Evolutionary conservation across 2,329 filamentous ascomycete genomes (phyloP), one percentile per base, ranked within the genome.

Genomic region (Lachnellula cervina): DNA sequence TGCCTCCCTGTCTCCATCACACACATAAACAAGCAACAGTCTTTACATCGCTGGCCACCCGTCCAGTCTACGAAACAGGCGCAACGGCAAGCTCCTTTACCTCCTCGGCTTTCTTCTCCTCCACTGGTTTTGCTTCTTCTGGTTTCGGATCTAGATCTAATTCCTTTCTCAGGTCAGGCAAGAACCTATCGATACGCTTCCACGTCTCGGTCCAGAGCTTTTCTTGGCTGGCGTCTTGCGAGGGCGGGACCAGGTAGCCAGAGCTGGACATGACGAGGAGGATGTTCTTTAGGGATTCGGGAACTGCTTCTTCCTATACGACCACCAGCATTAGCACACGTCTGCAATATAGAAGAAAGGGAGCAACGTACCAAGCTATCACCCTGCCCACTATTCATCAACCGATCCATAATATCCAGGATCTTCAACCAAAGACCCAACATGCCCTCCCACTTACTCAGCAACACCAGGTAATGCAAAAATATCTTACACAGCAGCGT

Each of bases 401-500:
- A 80, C 23, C 94, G 85, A 71, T 99, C 94, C 83, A 99, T 91
- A 52, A 97, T 89, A 64, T 92, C 90, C 62, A 97, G 82, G 54
- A 97, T 96, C 71, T 87, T 87, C 46, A 94, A 75, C 94, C 94
- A 99, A 11, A 97, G 79, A 68, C 94, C 89, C 40, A 96, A 76
- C 84, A 97, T 90, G 19, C 90, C 90, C 21, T 92, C 88, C 82
- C 90, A 92, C 63, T 90, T 86, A 4, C 87, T 88, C 28, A 97
- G 79, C 38, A 93, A 77, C 2, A 93, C 89, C 3, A 97, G 79
- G 70, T 97, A 97, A 70, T 96, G 92, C 58, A 99, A 73, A 73
- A 97, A 99, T 2, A 97, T 93, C 72, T 95, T 97, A 77, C 90
- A 96, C 14, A 99, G 80, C 49, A 99, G 77, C 9, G 90, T 96